These are phyloP conservation scores for Pythium chondricola DNA, from an alignment of 352 stramenopile species.

Conservation along the genomic window DNA sequence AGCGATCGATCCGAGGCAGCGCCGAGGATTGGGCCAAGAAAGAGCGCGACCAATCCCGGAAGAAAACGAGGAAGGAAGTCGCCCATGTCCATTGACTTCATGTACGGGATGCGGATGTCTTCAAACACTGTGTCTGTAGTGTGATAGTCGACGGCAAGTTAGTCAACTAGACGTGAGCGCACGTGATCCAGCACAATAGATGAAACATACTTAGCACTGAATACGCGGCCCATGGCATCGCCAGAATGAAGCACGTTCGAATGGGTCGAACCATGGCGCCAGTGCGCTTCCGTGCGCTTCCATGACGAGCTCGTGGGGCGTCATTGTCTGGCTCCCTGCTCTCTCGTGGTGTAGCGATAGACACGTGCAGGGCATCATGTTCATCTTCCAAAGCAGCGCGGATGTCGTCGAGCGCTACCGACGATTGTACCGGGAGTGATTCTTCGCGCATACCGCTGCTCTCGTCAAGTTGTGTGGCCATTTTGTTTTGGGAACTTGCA, in stretches of 20 bases:
- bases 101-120: constrained; percentile 59
- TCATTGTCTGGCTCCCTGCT: not conserved
- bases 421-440: not conserved
- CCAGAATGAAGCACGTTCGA: constrained; percentile 59
- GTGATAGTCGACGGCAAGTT: too few species aligned
- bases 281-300: constrained; percentile 1
- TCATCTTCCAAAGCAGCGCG: not conserved
- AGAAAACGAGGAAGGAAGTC: constrained; percentile 56
- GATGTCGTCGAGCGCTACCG: not conserved
- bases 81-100: constrained; percentile 62
- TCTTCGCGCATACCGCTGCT: too few species aligned
- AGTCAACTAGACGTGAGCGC: too few species aligned
- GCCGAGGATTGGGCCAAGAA: constrained; percentile 63
- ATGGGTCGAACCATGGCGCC: constrained; percentile 9
- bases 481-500: too few species aligned
- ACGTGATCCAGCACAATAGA: not conserved
- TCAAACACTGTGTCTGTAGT: constrained; percentile 63
- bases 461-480: too few species aligned
- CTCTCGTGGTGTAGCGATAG: not conserved
- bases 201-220: constrained; percentile 49
- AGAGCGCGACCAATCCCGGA: constrained; percentile 52
- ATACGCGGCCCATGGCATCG: constrained; percentile 69
- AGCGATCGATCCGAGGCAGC: constrained; percentile 65
- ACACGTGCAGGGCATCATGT: not conserved
- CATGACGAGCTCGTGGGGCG: not conserved